Evolutionary conservation across 768 basidiomycete species (phyloP).

Genomic region (Chalciporus chontae): DNA sequence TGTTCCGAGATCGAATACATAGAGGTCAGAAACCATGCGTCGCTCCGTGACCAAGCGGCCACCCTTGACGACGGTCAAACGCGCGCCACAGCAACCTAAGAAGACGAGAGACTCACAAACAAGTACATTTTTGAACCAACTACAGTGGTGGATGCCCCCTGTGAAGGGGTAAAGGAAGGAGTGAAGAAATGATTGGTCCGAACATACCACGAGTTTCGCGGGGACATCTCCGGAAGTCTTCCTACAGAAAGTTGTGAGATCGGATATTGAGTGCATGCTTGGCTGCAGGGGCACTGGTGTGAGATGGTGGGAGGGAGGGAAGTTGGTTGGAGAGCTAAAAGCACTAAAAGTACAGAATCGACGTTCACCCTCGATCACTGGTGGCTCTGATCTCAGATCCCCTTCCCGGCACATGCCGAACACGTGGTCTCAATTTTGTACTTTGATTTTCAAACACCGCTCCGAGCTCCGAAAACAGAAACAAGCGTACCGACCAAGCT

Average conservation of each 20-base stretch:
- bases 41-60: conserved; percentile 84
- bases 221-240: conserved; percentile 85
- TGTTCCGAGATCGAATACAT: conserved; percentile 80
- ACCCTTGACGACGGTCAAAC: conserved; percentile 47
- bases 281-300: background rate
- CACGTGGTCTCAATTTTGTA: conserved; percentile 15
- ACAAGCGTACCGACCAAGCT: too few species aligned
- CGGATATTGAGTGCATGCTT: conserved; percentile 77
- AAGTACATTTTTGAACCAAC: conserved; percentile 86
- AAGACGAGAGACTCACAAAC: conserved; percentile 53
- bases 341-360: background rate
- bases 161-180: background rate
- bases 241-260: conserved; percentile 82
- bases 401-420: conserved; percentile 21
- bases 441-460: conserved; percentile 3
- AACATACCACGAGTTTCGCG: conserved; percentile 78
- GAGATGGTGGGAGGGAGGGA: conserved; percentile 9
- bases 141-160: conserved; percentile 92
- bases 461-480: too few species aligned
- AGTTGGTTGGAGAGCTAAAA: conserved; percentile 13
- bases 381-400: conserved; percentile 28
- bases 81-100: background rate
- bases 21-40: conserved; percentile 87
- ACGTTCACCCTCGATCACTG: conserved; percentile 11
- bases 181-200: background rate